Base-by-base conservation (phyloP, 495 filamentous ascomycete genomes). In the Penicillium alfredii region DNA sequence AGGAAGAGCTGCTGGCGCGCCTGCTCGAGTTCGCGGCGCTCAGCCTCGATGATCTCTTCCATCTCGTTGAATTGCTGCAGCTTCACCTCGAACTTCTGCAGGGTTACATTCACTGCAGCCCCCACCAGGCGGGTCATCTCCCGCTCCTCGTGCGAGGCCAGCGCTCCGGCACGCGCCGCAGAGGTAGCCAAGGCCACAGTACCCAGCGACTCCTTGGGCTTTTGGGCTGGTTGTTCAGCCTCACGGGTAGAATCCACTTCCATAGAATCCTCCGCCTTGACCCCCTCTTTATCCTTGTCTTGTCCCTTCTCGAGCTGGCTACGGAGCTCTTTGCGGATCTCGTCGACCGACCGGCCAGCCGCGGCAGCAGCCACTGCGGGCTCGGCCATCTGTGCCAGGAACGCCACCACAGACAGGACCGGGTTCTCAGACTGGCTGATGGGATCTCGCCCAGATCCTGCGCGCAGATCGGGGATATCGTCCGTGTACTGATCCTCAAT, bases 11-110 rank as follows among this genome's bases (percentile, higher is more conserved):
- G 86, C 58, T 94, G 88, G 8, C 92, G 77, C 3, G 82, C 84
- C 32, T 88, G 74, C 62, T 97, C 92, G 2, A 98, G 72, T 58
- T 98, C 93, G 24, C 88, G 77, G 33, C 89, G 81, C 64, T 98
- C 93, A 3, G 88, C 85, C 47, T 94, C 84, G 33, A 96, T 70
- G 36, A 94, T 81, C 31, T 81, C 69, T 53, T 98, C 92, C 75
- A 98, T 86, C 64, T 97, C 93, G 48, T 85, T 82, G 70, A 98
- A 98, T 55, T 96, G 94, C 49, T 83, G 77, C 33, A 92, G 69
- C 68, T 89, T 89, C 37, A 88, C 68, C 52, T 89, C 82, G 54
- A 88, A 74, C 58, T 89, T 89, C 51, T 86, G 76, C 18, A 95
- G 72, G 11, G 82, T 87, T 10, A 86, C 67, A 56, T 94, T 94